A percentile compares a stretch with the other conserved stretches of the same genome.
Evolutionary conservation across 2,329 filamentous ascomycete species (phyloP).

Genomic region (Sporothrix pseudoabietina): DNA sequence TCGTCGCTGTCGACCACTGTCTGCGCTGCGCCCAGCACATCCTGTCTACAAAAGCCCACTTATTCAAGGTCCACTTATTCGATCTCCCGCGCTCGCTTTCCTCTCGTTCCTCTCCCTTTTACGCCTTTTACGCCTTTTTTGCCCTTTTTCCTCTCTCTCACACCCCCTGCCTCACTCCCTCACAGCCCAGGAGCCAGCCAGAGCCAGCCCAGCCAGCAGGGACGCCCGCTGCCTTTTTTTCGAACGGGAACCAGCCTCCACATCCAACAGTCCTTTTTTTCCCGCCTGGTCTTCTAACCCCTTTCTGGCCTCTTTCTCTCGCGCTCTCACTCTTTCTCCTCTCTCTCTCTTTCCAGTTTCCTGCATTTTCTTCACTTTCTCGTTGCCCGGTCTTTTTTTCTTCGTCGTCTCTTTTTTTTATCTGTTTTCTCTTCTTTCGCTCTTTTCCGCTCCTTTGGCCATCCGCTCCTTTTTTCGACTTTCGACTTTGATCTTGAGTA

Average conservation of each 20-base stretch:
- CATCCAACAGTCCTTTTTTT: slow-evolving; percentile 14
- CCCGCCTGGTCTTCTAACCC: slow-evolving; percentile 19
- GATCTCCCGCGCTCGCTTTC: slow-evolving; percentile 25
- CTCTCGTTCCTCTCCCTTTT: slow-evolving; percentile 12
- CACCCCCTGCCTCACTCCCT: background rate
- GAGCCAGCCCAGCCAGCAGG: background rate
- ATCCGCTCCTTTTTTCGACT: background rate
- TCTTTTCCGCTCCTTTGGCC: background rate
- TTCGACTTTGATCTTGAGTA: background rate
- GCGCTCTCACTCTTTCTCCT: background rate
- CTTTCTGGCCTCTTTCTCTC: slow-evolving; percentile 25
- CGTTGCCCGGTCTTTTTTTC: background rate
- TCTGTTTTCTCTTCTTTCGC: background rate
- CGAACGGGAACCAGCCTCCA: slow-evolving; percentile 8
- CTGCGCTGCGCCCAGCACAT: background rate
- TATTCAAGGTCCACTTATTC: slow-evolving; percentile 23
- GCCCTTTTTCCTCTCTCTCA: background rate
- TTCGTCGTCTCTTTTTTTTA: background rate
- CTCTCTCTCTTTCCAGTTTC: slow-evolving; percentile 6
- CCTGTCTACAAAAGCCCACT: slow-evolving; percentile 21
- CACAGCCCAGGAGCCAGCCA: background rate
- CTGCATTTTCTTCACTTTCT: background rate
- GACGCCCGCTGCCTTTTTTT: background rate
- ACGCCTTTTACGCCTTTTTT: background rate
- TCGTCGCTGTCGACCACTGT: background rate